These are phyloP conservation scores for Fusarium haematococcum DNA, from an alignment of 2,329 filamentous ascomycete species.

Conservation along the genomic window DNA sequence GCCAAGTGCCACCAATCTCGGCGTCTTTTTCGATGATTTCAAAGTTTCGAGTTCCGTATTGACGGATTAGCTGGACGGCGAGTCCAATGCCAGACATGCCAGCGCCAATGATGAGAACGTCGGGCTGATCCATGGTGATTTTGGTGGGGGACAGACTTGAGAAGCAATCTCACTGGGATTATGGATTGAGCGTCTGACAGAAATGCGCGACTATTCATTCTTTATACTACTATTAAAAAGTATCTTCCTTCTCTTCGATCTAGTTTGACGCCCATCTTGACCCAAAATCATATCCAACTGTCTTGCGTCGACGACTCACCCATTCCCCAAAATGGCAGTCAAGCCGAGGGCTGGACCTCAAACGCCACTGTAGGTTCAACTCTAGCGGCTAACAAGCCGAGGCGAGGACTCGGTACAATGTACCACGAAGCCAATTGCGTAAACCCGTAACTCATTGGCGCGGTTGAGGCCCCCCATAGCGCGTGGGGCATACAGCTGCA, in stretches of 20 bases:
- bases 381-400: slow-evolving; percentile 8
- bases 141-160: accelerated
- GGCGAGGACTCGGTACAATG: background rate
- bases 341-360: slow-evolving; percentile 2
- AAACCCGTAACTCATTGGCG: background rate
- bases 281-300: background rate
- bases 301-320: background rate
- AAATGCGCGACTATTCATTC: background rate
- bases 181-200: background rate
- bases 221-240: background rate
- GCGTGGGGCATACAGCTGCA: slow-evolving; percentile 17
- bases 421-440: background rate
- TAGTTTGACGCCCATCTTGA: background rate
- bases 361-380: background rate
- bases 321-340: slow-evolving; percentile 1
- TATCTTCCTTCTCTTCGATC: background rate
- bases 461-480: slow-evolving; percentile 4
- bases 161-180: background rate
- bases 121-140: slow-evolving; percentile 10
- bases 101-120: slow-evolving; percentile 44
- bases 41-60: slow-evolving; percentile 36
- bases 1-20: slow-evolving; percentile 43
- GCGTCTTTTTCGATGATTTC: slow-evolving; percentile 40
- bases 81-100: slow-evolving; percentile 46
- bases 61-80: slow-evolving; percentile 36